Conservation (phyloP, 768 basidiomycete genomes). For the Gelatoporia subvermispora region DNA sequence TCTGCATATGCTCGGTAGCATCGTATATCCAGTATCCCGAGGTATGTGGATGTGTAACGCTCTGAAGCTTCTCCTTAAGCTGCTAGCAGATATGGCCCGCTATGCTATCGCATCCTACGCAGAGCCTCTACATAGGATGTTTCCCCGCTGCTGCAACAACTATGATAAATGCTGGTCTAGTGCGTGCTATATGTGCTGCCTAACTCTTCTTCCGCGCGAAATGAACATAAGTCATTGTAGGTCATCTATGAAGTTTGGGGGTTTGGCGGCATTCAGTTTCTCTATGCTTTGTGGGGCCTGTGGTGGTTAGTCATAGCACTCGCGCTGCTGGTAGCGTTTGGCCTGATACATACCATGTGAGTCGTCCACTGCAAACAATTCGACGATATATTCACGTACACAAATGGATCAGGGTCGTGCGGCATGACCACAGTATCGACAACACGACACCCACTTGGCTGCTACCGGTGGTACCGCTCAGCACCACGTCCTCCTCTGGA, state of each 20-base stretch:
- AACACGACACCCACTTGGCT: slow-evolving; percentile 44
- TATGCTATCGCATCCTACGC: slow-evolving; percentile 36
- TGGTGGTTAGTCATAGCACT: slow-evolving; percentile 46
- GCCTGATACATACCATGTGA: slow-evolving; percentile 47
- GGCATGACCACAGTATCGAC: slow-evolving; percentile 36
- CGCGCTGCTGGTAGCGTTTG: slow-evolving; percentile 41
- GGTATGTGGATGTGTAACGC: slow-evolving; percentile 15
- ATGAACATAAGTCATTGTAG: too few relatives aligned
- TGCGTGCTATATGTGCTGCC: too few relatives aligned
- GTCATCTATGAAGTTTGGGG: slow-evolving; percentile 31
- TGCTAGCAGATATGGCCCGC: slow-evolving; percentile 20
- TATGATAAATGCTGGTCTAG: slow-evolving; percentile 35
- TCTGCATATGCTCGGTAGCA: slow-evolving; percentile 22
- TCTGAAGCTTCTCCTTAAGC: too few relatives aligned
- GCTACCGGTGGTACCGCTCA: slow-evolving; percentile 45
- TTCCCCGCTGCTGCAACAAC: slow-evolving; percentile 43
- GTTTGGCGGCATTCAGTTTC: slow-evolving; percentile 31
- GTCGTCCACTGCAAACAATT: slow-evolving; percentile 7
- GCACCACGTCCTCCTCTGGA: slow-evolving; percentile 52
- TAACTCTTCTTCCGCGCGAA: too few relatives aligned
- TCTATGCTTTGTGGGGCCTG: slow-evolving; percentile 40
- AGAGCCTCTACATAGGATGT: slow-evolving; percentile 41
- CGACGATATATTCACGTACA: background rate
- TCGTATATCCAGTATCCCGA: slow-evolving; percentile 30
- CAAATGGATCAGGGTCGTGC: slow-evolving; percentile 32